Conservation (phyloP, 352 stramenopile species). For the Phytopythium mirpurense region DNA sequence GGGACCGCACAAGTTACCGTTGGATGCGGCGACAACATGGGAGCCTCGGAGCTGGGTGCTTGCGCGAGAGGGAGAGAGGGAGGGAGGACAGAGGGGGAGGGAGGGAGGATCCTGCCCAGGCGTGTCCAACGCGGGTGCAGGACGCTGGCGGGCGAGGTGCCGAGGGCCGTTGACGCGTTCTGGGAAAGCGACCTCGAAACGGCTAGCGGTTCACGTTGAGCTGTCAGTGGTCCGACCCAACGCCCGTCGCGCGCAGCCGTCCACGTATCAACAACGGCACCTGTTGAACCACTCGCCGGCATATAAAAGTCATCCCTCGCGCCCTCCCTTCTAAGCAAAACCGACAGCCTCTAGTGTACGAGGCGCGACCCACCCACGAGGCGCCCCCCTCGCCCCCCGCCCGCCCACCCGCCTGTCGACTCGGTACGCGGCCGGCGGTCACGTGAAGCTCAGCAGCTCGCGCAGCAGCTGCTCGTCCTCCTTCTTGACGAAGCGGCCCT, state of each 20-base stretch:
- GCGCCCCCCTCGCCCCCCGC: too few species aligned
- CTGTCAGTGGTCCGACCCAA: too few species aligned
- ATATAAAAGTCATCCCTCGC: slow-evolving; percentile 1
- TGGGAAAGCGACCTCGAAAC: not conserved
- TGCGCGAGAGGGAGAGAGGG: too few species aligned
- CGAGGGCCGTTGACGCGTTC: not conserved
- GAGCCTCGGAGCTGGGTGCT: too few species aligned
- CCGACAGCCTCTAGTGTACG: slow-evolving; percentile 7
- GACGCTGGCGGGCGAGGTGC: too few species aligned
- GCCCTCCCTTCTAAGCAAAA: slow-evolving; percentile 3
- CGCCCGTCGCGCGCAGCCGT: too few species aligned
- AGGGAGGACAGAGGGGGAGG: too few species aligned
- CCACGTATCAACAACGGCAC: slow-evolving; percentile 1
- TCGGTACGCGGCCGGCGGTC: slow-evolving; percentile 75
- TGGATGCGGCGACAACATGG: too few species aligned
- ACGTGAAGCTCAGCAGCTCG: slow-evolving; percentile 77
- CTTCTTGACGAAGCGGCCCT: slow-evolving; percentile 99
- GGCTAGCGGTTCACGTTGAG: too few species aligned
- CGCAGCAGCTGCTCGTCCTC: slow-evolving; percentile 94
- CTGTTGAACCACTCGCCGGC: not conserved
- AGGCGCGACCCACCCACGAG: not conserved
- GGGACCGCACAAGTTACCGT: too few species aligned
- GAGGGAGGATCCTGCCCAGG: too few species aligned
- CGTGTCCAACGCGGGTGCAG: too few species aligned
- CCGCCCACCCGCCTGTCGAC: slow-evolving; percentile 21